These are phyloP conservation scores for Logfia minima DNA, from an alignment of 129 eudicot species.

Conservation along the genomic window DNA sequence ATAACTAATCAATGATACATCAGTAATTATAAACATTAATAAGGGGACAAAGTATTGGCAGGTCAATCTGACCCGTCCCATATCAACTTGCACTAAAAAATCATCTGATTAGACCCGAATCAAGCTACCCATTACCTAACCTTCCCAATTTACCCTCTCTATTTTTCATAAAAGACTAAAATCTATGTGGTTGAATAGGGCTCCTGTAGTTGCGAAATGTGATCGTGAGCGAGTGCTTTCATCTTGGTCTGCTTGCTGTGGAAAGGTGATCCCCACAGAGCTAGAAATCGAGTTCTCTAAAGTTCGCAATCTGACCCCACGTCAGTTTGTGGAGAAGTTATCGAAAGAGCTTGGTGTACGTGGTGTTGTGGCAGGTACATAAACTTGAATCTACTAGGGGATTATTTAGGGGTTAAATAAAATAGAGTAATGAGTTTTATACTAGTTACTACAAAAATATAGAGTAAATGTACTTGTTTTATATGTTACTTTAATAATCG, in stretches of 20 bases:
- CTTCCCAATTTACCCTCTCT: background rate
- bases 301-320: conserved; percentile 78
- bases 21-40: background rate
- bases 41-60: background rate
- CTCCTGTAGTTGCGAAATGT: conserved; percentile 91
- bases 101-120: background rate
- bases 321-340: conserved; percentile 86
- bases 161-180: conserved; percentile 7
- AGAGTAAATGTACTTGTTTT: background rate
- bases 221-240: conserved; percentile 83
- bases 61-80: background rate
- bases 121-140: conserved; percentile 6
- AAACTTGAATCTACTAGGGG: background rate
- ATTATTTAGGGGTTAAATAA: background rate
- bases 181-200: conserved; percentile 45
- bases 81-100: background rate
- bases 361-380: conserved; percentile 95
- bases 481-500: background rate
- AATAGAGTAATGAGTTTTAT: background rate
- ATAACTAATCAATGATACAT: background rate
- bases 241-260: conserved; percentile 87
- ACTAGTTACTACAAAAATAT: background rate
- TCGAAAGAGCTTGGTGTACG: conserved; percentile 78
- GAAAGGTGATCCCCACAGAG: conserved; percentile 64
- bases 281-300: conserved; percentile 66